Evolutionary conservation across 2,329 filamentous ascomycete species (phyloP).

Genomic region (Xylaria sp.): DNA sequence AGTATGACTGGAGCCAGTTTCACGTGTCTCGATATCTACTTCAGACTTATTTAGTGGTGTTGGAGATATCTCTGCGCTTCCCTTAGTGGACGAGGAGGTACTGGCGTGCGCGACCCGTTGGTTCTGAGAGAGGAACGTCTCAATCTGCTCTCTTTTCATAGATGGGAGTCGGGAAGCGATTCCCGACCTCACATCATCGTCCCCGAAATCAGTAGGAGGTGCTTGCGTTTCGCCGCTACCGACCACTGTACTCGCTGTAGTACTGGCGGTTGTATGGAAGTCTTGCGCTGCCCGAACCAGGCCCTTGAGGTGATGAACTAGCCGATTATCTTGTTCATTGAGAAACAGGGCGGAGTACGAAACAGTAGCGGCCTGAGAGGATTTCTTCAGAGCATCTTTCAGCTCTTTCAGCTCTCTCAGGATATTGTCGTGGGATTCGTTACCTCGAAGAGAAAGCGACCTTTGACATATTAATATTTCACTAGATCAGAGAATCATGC

Average conservation of each 20-base stretch:
- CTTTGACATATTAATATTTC: conserved; percentile 5
- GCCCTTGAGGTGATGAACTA: conserved; percentile 26
- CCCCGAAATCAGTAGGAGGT: conserved; percentile 24
- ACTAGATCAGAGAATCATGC: not conserved
- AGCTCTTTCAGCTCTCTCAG: conserved; percentile 27
- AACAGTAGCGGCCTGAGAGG: conserved; percentile 25
- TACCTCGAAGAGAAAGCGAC: conserved; percentile 27
- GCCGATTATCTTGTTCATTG: conserved; percentile 21
- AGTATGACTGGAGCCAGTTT: conserved; percentile 6
- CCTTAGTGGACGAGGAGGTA: not conserved
- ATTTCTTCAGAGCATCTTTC: conserved; percentile 27
- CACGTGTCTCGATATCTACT: not conserved
- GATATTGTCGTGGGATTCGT: conserved; percentile 26
- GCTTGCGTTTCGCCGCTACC: conserved; percentile 16
- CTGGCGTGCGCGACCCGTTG: conserved; percentile 2
- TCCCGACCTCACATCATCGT: conserved; percentile 22
- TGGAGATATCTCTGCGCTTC: not conserved
- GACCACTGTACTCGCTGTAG: conserved; percentile 24
- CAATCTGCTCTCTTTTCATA: conserved; percentile 26
- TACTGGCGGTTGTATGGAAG: conserved; percentile 27
- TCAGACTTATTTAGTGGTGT: not conserved
- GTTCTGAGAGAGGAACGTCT: conserved; percentile 24
- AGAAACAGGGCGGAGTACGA: conserved; percentile 27
- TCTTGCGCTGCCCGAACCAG: conserved; percentile 26
- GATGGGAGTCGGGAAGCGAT: conserved; percentile 16